phyloP scores from a whole-genome alignment of 352 stramenopile species.

The Phytophthora pinifolia region DNA sequence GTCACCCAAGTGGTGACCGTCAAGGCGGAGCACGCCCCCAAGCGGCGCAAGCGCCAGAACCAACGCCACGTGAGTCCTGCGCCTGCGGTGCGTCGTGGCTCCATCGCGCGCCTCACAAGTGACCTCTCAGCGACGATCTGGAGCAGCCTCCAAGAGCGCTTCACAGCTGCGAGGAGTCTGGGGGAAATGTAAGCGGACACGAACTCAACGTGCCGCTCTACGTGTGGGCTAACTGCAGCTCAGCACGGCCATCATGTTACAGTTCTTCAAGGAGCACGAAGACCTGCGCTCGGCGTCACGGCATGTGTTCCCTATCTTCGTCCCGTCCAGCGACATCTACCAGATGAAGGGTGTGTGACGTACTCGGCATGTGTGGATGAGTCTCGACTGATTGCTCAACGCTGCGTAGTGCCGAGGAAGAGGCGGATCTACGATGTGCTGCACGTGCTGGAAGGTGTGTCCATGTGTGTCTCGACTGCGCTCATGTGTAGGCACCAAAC shows the following conservation, averaged over 20 bases:
- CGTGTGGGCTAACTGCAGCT: conserved; percentile 2
- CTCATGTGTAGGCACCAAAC: background rate
- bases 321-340: conserved; percentile 66
- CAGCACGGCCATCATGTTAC: conserved; percentile 52
- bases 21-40: conserved; percentile 12
- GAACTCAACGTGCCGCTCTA: background rate
- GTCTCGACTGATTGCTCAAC: background rate
- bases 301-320: conserved; percentile 41
- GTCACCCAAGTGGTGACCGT: conserved; percentile 12
- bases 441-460: conserved; percentile 73
- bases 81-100: background rate
- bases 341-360: conserved; percentile 51
- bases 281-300: conserved; percentile 12
- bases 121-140: conserved; percentile 31
- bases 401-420: conserved; percentile 56
- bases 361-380: conserved; percentile 5
- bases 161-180: conserved; percentile 44
- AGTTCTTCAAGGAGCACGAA: conserved; percentile 73
- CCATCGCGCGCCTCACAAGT: background rate
- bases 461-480: background rate
- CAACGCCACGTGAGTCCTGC: conserved; percentile 12
- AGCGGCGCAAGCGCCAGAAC: conserved; percentile 26
- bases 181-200: conserved; percentile 45
- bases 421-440: conserved; percentile 77
- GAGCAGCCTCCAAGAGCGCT: conserved; percentile 38